Base-by-base conservation (phyloP, 768 basidiomycete genomes). In the Suillus variegatus region DNA sequence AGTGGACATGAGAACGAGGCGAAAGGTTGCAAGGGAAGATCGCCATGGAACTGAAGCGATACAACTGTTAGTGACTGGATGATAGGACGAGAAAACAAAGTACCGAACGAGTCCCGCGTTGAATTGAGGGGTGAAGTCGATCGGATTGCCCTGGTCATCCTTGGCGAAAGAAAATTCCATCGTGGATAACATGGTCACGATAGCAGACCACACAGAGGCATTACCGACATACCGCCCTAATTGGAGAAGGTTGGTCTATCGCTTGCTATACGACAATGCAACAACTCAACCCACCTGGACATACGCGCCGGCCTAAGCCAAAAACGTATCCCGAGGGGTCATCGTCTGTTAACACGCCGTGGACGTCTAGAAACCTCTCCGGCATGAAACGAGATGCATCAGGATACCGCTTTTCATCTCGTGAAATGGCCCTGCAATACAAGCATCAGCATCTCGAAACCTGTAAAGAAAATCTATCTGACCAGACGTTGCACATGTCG, bases 301-400 rank as follows among this genome's bases (percentile, higher is more conserved):
- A 75, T 18, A 73, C 69, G 52, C 77, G 73, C 61, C 80, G 70
- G 6, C 80, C 80, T 46, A 78, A 80, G 6, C 80, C 80, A 60
- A 73, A 81, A 8, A 54, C 71, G 56, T 73, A 74, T 8, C 55
- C 64, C 36, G 76, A 56, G n/a, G 72, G 74, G 47, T 79, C 77
- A 7, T 68, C 62, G 32, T 71, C 72, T 20, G 38, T 28, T n/a
- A 58, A 52, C 4, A 55, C 32, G 4, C 43, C 41, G 2, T 57
- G 32, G 20, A 40, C 55, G 16, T 65, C 60, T 28, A 68, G 14
- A 36, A 68, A 68, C 18, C 68, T 63, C 25, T 68, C 68, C 3
- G 68, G 67, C 9, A 68, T 68, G 38, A 68, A 68, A 16, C 22
- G 25, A 22, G 20, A n/a, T 2, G 67, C 67, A 7, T 68, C 56